Evolutionary conservation across 1,139 yeast species (phyloP), one percentile per base, ranked within the genome.

Genomic region (Suhomyces taliae): DNA sequence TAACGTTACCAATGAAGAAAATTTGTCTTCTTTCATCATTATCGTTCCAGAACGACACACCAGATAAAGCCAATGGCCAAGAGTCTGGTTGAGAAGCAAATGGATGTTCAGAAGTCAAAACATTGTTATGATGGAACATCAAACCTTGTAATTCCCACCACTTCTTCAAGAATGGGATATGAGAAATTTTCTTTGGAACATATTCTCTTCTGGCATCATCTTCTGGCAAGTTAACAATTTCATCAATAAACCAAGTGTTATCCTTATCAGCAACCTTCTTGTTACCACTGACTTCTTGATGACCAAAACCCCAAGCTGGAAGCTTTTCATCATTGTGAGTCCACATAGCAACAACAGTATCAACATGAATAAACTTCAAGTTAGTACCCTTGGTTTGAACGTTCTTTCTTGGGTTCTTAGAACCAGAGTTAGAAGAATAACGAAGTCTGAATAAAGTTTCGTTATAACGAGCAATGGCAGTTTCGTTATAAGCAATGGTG

Each of bases 31-130:
- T 80, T 49, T 63, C 64, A 3, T 70, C 74, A 52, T 83, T 82
- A 51, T 89, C 84, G 40, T 95, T 90, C 97, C 98, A 93, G 78
- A 93, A 93, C 1, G 97, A 90, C 31, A 93, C 97, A 56, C 99
- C 99, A 11, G 89, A 81, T 46, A 87, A 69, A 40, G 95, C 81
- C 56, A 89, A 78, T n/a, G 99, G 99, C 99, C 99, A 93, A 7
- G 87, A 73, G 53, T 84, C 81, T 5, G 99, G 99, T 53, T 84
- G 86, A 6, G 97, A 89, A 8, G 98, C 97, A 72, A 89, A 95
- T 42, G 99, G 99, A 67, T 93, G 99, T 36, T 88, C 90, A 14
- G 93, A 78, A 6, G 93, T 79, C 57, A 93, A 76, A 57, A 86
- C 83, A 67, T 91, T 93, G 71, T 93, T 93, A 61, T 91, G 97